Evolutionary conservation across 2,329 filamentous ascomycete species (phyloP).

Genomic region (Aspergillus sp.): DNA sequence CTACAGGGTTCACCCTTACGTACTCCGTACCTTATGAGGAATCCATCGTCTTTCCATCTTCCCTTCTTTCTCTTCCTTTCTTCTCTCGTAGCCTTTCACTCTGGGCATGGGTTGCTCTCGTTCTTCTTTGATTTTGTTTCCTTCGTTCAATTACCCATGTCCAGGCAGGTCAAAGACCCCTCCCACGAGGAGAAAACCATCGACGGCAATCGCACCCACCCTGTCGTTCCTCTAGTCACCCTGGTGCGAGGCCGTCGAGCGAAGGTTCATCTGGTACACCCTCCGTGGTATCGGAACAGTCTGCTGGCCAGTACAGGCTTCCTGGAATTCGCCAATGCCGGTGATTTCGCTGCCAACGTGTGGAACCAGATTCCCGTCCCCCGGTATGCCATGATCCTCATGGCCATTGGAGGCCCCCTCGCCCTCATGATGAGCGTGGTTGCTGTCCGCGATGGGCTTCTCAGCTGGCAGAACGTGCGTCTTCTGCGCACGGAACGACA

Average conservation of each 20-base stretch:
- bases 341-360: conserved; percentile 59
- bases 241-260: conserved; percentile 14
- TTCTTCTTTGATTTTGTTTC: conserved; percentile 1
- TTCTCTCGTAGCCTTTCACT: not conserved
- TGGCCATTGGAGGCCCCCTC: conserved; percentile 53
- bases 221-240: conserved; percentile 11
- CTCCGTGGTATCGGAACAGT: conserved; percentile 33
- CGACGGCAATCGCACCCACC: not conserved
- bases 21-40: not conserved
- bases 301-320: conserved; percentile 47
- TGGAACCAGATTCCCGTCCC: conserved; percentile 56
- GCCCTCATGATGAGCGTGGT: conserved; percentile 48
- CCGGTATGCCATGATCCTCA: conserved; percentile 45
- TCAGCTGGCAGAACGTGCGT: conserved; percentile 48
- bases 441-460: conserved; percentile 45
- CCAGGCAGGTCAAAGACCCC: conserved; percentile 2
- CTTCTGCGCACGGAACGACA: conserved; percentile 46
- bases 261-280: conserved; percentile 15
- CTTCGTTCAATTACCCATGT: conserved; percentile 16
- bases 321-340: conserved; percentile 56
- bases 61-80: not conserved
- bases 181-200: not conserved
- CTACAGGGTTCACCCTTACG: not conserved
- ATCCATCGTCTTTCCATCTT: not conserved
- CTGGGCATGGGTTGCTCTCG: not conserved